Evolutionary conservation across 306 rosid genomes (phyloP), one percentile per base, ranked within the genome.

Genomic region (Vicia sativa): DNA sequence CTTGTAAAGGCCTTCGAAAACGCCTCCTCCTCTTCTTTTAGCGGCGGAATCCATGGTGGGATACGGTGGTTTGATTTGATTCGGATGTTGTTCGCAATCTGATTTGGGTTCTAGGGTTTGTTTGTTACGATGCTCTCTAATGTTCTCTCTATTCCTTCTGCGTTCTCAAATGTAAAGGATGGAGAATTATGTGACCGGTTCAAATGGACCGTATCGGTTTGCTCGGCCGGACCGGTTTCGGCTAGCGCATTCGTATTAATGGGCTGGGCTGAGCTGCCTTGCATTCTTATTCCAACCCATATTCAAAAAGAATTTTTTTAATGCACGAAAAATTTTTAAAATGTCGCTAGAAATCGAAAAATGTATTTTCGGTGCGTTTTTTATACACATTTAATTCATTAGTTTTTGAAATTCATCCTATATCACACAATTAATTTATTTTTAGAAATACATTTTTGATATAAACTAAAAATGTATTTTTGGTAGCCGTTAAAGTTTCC

Each of bases 1-100:
- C 67, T 81, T 90, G 83, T 79, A 93, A 9, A 93, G 63, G 28
- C 92, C 88, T 81, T 93, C 99, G 37, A 87, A 49, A 71, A 84
- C 62, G 60, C 97, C 97, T 46, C 97, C 95, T 6, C 92, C 77
- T 41, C 74, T 80, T 76, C 82, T 88, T 69, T 89, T 67, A 29
- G 85, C 76, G 0, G 82, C 78, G 15, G 95, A 62, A 28, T 83
- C 87, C 98, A 93, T 93, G 54, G 59, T 39, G 43, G 29, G 50
- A 60, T 49, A 26, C 49, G 25, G 50, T 71, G 68, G 29, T 61
- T 74, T 34, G 38, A 34, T 34, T 37, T 61, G 65, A 56, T 45
- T 74, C 42, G 5, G 46, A 21, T 13, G 14, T 29, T 4, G 8
- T 54, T 41, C 41, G 18, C 50, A 4, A 70, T 57, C 18, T 19